phyloP scores from a whole-genome alignment of 2,329 filamentous ascomycete genomes.

The Rhynchosporium graminicola region DNA sequence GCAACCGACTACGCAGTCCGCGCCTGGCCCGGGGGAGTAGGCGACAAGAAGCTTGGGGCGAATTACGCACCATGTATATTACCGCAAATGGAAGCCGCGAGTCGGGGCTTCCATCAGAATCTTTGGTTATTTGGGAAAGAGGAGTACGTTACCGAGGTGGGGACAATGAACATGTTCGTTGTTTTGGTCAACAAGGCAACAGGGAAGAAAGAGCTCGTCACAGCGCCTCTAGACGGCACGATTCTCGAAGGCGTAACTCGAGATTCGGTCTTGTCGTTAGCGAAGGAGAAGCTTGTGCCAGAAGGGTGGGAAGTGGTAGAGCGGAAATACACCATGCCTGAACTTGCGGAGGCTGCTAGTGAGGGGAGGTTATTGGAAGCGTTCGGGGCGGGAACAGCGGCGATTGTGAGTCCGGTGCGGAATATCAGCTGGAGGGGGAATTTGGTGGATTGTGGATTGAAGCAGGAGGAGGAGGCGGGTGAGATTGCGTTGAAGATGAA shows the following conservation, averaged over 20 bases:
- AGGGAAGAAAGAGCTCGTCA: slow-evolving; percentile 88
- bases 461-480: slow-evolving; percentile 80
- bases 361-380: slow-evolving; percentile 90
- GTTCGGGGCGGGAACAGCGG: slow-evolving; percentile 91
- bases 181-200: slow-evolving; percentile 83
- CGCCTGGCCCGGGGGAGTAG: slow-evolving; percentile 96
- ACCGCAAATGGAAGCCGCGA: slow-evolving; percentile 90
- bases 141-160: slow-evolving; percentile 94
- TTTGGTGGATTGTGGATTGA: slow-evolving; percentile 79
- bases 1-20: slow-evolving; percentile 96
- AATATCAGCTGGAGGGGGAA: slow-evolving; percentile 86
- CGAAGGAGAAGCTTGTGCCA: slow-evolving; percentile 76
- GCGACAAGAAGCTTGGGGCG: slow-evolving; percentile 96
- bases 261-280: slow-evolving; percentile 85
- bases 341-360: slow-evolving; percentile 75
- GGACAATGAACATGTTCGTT: slow-evolving; percentile 98
- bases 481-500: slow-evolving; percentile 86
- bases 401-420: slow-evolving; percentile 87
- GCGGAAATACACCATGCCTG: slow-evolving; percentile 88
- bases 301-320: slow-evolving; percentile 88
- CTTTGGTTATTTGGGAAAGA: slow-evolving; percentile 96
- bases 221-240: slow-evolving; percentile 93
- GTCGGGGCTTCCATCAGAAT: slow-evolving; percentile 95
- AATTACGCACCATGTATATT: slow-evolving; percentile 99
- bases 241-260: slow-evolving; percentile 94